phyloP scores from a whole-genome alignment of 2,329 filamentous ascomycete species.

The Ophiocordyceps camponoti-leonardi region DNA sequence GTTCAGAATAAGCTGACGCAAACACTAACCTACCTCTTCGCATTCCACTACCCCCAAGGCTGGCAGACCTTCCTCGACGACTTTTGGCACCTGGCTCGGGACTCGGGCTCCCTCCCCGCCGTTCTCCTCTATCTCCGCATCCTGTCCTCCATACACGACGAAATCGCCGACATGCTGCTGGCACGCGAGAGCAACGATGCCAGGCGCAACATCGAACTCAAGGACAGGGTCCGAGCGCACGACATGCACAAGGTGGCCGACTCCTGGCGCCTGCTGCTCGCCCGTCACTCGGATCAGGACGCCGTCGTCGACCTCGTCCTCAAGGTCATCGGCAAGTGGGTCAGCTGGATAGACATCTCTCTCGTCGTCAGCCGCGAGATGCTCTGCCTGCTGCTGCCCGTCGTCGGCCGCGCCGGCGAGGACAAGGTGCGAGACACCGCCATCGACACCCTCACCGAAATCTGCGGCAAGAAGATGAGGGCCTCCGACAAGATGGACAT shows the following conservation, averaged over 20 bases:
- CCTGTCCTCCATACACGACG: conserved; percentile 80
- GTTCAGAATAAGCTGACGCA: conserved; percentile 97
- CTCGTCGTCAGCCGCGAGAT: conserved; percentile 82
- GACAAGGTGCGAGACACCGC: conserved; percentile 80
- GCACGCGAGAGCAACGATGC: conserved; percentile 61
- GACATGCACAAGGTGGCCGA: conserved; percentile 78
- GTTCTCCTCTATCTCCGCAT: conserved; percentile 81
- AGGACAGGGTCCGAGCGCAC: conserved; percentile 72
- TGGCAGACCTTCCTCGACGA: conserved; percentile 91
- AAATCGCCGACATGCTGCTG: conserved; percentile 87
- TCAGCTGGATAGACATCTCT: conserved; percentile 96
- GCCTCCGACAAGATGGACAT: conserved; percentile 83
- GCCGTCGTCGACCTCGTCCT: conserved; percentile 72
- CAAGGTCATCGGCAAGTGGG: conserved; percentile 89
- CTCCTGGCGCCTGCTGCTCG: conserved; percentile 84
- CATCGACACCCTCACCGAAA: conserved; percentile 89
- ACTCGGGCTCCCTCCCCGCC: conserved; percentile 47
- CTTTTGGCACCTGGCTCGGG: conserved; percentile 58
- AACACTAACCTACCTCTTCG: conserved; percentile 86
- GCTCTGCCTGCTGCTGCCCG: conserved; percentile 67
- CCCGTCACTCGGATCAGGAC: conserved; percentile 57
- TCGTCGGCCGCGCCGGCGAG: conserved; percentile 61
- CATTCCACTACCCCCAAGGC: conserved; percentile 64
- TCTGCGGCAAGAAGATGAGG: conserved; percentile 96
- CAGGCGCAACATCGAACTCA: conserved; percentile 75